Evolutionary conservation across 306 rosid genomes (phyloP).

Genomic region (Clitoria ternatea): DNA sequence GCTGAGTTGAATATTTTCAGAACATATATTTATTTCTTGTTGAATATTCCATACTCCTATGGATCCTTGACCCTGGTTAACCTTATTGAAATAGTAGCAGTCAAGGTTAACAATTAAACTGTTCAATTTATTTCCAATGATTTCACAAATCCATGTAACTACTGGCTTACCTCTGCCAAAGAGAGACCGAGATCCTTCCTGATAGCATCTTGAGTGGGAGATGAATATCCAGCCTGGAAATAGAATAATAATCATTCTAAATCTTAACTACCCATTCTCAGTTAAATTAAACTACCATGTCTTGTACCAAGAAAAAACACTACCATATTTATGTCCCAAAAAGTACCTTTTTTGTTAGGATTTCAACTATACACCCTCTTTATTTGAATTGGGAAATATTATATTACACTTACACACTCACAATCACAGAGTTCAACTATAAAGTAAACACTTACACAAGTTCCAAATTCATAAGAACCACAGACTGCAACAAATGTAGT

Average conservation of each 20-base stretch:
- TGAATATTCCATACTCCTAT: not conserved
- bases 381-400: not conserved
- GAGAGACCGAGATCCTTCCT: conserved; percentile 59
- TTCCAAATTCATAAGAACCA: conserved; percentile 85
- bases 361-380: not conserved
- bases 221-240: conserved; percentile 85
- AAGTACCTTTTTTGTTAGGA: not conserved
- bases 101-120: not conserved
- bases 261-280: not conserved
- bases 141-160: not conserved
- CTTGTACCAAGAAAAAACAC: too few relatives aligned
- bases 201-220: conserved; percentile 80
- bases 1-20: not conserved
- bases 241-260: conserved; percentile 7
- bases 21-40: not conserved
- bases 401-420: too few relatives aligned
- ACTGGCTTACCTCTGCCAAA: conserved; percentile 54
- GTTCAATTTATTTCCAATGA: not conserved
- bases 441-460: conserved; percentile 54
- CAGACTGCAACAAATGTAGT: conserved; percentile 75
- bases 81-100: not conserved
- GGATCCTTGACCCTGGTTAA: not conserved
- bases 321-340: too few relatives aligned
- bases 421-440: not conserved
- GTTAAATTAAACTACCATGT: not conserved